Conservation (phyloP, 1,284 basidiomycete species). For the Irpex sp. region DNA sequence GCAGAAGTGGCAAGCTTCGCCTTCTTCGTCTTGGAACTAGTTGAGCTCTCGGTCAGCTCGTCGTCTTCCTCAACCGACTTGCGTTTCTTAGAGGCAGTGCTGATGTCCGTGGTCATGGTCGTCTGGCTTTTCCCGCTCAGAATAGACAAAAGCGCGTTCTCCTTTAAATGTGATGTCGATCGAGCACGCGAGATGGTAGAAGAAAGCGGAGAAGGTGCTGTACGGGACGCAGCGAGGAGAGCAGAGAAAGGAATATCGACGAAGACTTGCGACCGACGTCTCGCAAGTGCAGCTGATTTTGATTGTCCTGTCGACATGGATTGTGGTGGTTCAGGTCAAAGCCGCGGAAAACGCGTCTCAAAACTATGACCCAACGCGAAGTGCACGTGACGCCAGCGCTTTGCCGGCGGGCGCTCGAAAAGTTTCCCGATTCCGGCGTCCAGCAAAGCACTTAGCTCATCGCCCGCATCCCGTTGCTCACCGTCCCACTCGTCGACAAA, state of each 20-base stretch:
- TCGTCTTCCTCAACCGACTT: constrained; percentile 28
- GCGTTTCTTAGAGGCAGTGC: constrained; percentile 34
- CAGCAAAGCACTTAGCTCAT: background rate
- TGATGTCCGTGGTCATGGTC: constrained; percentile 6
- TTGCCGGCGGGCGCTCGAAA: constrained; percentile 11
- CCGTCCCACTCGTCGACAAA: constrained; percentile 18
- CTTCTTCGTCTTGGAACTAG: constrained; percentile 30
- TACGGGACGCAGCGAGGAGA: constrained; percentile 22
- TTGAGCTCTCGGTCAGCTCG: constrained; percentile 4
- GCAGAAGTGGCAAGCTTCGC: constrained; percentile 19
- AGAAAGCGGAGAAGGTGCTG: background rate
- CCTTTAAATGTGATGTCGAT: constrained; percentile 35
- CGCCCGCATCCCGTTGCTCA: constrained; percentile 14
- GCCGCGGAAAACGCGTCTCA: constrained; percentile 23
- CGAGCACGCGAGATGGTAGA: background rate
- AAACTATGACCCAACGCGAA: constrained; percentile 22
- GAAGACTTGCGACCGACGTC: constrained; percentile 44
- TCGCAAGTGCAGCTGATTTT: constrained; percentile 19
- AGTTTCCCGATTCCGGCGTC: constrained; percentile 10
- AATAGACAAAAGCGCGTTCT: constrained; percentile 49
- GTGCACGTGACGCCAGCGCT: constrained; percentile 20
- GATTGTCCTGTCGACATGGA: constrained; percentile 20
- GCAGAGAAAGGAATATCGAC: constrained; percentile 57
- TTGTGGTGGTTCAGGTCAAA: constrained; percentile 23
- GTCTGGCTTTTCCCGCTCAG: constrained; percentile 19